Percentiles rank a stretch among this genome's conserved stretches.
Conservation (phyloP, 1,284 basidiomycete species). For the Apiotrichum siamense region DNA sequence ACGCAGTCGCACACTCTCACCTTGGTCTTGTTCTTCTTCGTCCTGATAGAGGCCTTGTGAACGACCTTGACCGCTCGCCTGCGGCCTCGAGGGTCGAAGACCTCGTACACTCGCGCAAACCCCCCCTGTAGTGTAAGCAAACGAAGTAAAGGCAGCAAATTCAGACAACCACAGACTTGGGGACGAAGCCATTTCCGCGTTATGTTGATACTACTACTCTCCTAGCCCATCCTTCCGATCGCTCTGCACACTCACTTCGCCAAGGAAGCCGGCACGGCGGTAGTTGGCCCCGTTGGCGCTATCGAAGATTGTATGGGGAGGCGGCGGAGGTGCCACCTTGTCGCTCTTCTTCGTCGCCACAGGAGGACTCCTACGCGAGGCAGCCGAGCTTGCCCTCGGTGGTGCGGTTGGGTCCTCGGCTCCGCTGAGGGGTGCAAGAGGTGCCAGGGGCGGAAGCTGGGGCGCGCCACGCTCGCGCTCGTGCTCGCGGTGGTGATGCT, state of each 20-base stretch:
- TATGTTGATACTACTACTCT: too few relatives aligned
- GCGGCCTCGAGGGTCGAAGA: slow-evolving; percentile 60
- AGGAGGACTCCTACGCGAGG: too few relatives aligned
- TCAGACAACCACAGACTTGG: too few relatives aligned
- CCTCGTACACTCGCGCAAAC: slow-evolving; percentile 84
- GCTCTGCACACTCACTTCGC: slow-evolving; percentile 59
- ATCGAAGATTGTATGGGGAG: slow-evolving; percentile 70
- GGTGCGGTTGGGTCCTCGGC: not conserved
- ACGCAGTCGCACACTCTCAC: too few relatives aligned
- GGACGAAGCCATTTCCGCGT: too few relatives aligned
- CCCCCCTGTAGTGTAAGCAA: slow-evolving; percentile 58
- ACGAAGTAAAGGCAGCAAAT: too few relatives aligned
- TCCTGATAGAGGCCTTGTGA: slow-evolving; percentile 72
- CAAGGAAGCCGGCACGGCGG: slow-evolving; percentile 69
- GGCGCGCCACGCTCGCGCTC: too few relatives aligned
- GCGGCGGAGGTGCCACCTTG: slow-evolving; percentile 72
- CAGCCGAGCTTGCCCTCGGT: not conserved
- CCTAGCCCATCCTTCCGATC: too few relatives aligned
- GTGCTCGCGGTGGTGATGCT: too few relatives aligned
- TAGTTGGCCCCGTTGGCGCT: slow-evolving; percentile 57
- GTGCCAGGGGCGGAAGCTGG: not conserved
- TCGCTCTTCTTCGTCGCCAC: slow-evolving; percentile 28
- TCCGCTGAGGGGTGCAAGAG: not conserved
- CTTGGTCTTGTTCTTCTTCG: slow-evolving; percentile 89
- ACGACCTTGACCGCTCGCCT: slow-evolving; percentile 83